Percentiles rank a stretch among this genome's conserved stretches.
Conservation (phyloP, 2,329 filamentous ascomycete genomes). For the Acephala macrosclerotiorum region DNA sequence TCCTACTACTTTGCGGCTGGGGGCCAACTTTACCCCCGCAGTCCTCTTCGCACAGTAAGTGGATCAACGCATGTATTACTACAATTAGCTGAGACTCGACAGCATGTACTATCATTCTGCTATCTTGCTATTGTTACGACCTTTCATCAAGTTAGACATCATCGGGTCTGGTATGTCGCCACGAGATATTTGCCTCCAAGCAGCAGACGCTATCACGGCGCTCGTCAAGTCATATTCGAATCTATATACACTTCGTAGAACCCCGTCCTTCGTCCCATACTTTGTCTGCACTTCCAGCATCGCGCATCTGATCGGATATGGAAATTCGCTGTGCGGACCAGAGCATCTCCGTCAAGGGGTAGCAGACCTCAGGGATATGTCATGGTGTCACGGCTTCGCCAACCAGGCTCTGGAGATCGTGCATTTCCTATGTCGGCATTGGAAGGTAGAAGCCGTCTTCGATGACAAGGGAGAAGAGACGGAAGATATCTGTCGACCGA, state of each 20-base stretch:
- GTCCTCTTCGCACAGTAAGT: conserved; percentile 78
- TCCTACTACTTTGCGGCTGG: conserved; percentile 68
- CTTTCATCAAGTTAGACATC: conserved; percentile 53
- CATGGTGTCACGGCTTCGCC: conserved; percentile 48
- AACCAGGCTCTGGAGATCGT: conserved; percentile 52
- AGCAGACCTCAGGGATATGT: conserved; percentile 65
- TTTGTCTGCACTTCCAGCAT: conserved; percentile 42
- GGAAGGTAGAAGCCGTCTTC: conserved; percentile 62
- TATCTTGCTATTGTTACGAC: conserved; percentile 77
- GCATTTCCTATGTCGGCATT: conserved; percentile 63
- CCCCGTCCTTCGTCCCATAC: conserved; percentile 44
- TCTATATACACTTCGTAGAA: conserved; percentile 43
- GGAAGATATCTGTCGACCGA: conserved; percentile 27
- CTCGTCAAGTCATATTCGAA: conserved; percentile 43
- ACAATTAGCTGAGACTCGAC: conserved; percentile 11
- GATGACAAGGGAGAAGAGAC: conserved; percentile 49
- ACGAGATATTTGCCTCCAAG: conserved; percentile 42
- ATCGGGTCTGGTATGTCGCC: conserved; percentile 39
- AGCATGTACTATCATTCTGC: conserved; percentile 77
- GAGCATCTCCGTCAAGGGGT: conserved; percentile 61
- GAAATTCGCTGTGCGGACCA: conserved; percentile 41
- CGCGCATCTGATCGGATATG: conserved; percentile 37
- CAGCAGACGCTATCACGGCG: conserved; percentile 45
- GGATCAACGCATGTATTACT: not conserved
- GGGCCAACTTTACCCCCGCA: conserved; percentile 75